Conservation (phyloP, 2,329 filamentous ascomycete genomes). For the Phialemoniopsis sp. region DNA sequence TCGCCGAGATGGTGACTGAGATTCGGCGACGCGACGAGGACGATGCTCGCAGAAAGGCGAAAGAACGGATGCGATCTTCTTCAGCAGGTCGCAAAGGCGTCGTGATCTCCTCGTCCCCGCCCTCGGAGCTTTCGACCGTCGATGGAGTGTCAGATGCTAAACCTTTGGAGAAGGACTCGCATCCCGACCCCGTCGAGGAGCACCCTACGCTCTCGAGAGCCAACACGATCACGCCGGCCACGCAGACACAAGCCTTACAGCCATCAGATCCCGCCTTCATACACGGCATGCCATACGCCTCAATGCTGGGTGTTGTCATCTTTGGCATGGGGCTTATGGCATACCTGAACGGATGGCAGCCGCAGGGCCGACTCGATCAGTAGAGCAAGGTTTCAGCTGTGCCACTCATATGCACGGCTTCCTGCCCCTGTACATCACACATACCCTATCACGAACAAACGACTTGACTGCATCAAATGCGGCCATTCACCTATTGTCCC, state of each 20-base stretch:
- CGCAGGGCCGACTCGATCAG: constrained; percentile 29
- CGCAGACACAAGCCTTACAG: constrained; percentile 29
- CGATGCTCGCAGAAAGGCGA: constrained; percentile 37
- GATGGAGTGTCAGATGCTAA: constrained; percentile 16
- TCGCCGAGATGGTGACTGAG: constrained; percentile 84
- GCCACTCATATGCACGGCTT: too few relatives aligned
- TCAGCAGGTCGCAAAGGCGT: constrained; percentile 23
- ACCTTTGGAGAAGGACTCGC: constrained; percentile 7
- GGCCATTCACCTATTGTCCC: too few relatives aligned
- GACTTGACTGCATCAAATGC: too few relatives aligned
- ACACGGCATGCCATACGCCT: constrained; percentile 69
- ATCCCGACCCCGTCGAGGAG: constrained; percentile 21
- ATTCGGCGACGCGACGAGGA: constrained; percentile 66
- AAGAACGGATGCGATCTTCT: constrained; percentile 21
- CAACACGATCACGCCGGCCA: constrained; percentile 43
- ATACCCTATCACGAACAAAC: too few relatives aligned
- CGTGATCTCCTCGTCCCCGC: background rate
- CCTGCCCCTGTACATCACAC: too few relatives aligned
- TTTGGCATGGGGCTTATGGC: constrained; percentile 82
- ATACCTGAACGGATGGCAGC: constrained; percentile 79
- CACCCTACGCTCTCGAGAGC: constrained; percentile 40
- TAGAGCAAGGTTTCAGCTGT: too few relatives aligned
- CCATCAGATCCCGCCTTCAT: constrained; percentile 38
- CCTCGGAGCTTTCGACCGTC: constrained; percentile 10
- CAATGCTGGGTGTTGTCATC: constrained; percentile 77